phyloP scores from a whole-genome alignment of 345 rosid genomes.

The Eucalyptus globulus region DNA sequence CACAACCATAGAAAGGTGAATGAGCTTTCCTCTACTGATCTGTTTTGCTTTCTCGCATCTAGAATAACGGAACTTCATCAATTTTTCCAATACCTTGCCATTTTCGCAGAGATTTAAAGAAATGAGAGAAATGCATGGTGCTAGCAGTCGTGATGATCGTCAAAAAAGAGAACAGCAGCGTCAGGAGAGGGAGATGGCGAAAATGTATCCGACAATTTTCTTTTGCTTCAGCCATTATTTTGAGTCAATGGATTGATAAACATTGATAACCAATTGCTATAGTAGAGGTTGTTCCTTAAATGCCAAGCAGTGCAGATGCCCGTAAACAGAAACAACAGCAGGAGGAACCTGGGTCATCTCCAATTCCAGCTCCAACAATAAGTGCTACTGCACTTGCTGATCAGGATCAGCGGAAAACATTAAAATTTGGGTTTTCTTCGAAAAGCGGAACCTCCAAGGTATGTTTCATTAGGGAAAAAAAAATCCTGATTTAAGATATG shows the following conservation, averaged over 20 bases:
- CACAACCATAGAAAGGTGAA: slow-evolving; percentile 97
- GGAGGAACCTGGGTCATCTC: slow-evolving; percentile 31
- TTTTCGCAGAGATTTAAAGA: slow-evolving; percentile 81
- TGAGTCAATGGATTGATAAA: not conserved
- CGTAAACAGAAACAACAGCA: slow-evolving; percentile 50
- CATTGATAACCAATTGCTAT: not conserved
- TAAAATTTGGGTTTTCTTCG: slow-evolving; percentile 88
- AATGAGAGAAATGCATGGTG: slow-evolving; percentile 88
- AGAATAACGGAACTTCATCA: not conserved
- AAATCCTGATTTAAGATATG: not conserved
- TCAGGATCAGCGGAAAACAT: slow-evolving; percentile 70
- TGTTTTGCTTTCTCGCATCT: not conserved
- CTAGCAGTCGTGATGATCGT: slow-evolving; percentile 86
- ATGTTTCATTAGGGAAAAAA: not conserved
- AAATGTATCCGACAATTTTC: slow-evolving; percentile 17
- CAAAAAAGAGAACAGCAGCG: slow-evolving; percentile 86
- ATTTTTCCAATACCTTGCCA: not conserved
- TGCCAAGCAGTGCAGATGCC: slow-evolving; percentile 63
- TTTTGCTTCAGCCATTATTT: not conserved
- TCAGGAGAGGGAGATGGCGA: slow-evolving; percentile 86
- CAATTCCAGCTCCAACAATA: slow-evolving; percentile 11
- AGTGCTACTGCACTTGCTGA: slow-evolving; percentile 37
- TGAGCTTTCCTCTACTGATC: not conserved
- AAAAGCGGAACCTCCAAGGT: slow-evolving; percentile 69
- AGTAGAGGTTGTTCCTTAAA: not conserved